A percentile compares a stretch with the other conserved stretches of the same genome.
Evolutionary conservation across 2,329 filamentous ascomycete genomes (phyloP).

Genomic region (Epichloe glyceriae): DNA sequence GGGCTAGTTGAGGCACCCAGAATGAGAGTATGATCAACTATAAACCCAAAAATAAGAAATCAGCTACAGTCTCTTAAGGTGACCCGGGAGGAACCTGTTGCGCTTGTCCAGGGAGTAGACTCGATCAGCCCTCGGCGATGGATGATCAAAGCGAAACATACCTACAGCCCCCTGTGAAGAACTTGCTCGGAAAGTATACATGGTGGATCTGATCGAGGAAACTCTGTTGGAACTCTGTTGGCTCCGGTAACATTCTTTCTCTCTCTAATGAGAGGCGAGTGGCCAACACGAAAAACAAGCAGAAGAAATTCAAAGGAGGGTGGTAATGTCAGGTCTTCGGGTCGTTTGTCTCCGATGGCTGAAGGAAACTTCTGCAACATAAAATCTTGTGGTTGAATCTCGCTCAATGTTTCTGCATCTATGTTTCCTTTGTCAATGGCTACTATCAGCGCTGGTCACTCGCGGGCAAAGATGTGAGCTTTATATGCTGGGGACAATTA

Average conservation of each 20-base stretch:
- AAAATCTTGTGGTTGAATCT: not conserved
- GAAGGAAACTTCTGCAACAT: not conserved
- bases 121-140: no score
- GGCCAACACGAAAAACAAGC: not conserved
- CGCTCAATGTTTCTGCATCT: not conserved
- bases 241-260: not conserved
- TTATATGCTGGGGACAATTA: not conserved
- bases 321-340: not conserved
- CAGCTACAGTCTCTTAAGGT: not conserved
- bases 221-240: not conserved
- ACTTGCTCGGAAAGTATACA: constrained; percentile 3
- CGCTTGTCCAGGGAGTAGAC: no score
- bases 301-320: not conserved
- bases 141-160: not conserved
- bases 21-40: constrained; percentile 1
- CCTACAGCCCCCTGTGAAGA: not conserved
- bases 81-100: not conserved
- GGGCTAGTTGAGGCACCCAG: constrained; percentile 10
- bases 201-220: not conserved
- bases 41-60: not conserved
- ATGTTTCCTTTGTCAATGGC: not conserved
- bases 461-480: not conserved
- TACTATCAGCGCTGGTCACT: not conserved
- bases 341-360: not conserved
- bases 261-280: not conserved